Evolutionary conservation across 2,329 filamentous ascomycete species (phyloP), one percentile per base, ranked within the genome.

Genomic region (Fusarium clavum): DNA sequence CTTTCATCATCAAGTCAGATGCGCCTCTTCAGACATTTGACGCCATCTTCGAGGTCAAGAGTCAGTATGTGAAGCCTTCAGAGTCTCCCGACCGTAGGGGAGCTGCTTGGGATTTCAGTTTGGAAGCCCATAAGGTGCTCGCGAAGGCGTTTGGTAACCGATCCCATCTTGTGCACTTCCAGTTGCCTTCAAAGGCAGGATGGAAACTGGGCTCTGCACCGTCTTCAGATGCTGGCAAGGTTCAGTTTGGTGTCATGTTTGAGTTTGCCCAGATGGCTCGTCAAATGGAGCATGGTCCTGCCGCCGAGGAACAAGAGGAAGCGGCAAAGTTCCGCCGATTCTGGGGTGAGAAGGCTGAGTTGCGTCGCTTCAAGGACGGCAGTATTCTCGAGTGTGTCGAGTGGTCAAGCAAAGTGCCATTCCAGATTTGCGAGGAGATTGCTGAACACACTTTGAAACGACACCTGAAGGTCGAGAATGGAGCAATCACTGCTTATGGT

Each of bases 321-420:
- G 92, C 94, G 25, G 89, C 90, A 12, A 86, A 86, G 32, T 99
- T 98, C 79, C 92, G 93, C 38, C 88, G 91, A 34, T 98, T 99
- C 78, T 99, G 97, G 96, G 96, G 95, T 9, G 91, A 95, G 12
- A 97, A 96, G 78, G 89, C 96, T 2, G 96, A 99, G 79, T 85
- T 99, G 47, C 89, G 96, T 70, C 92, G 96, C 22, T 99, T 99
- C 84, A 97, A 94, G 75, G 94, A 98, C 76, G 96, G 96, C 24
- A 95, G 91, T 73, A 98, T 99, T 71, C 86, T 94, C 11, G 97
- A 99, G 79, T 97, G 93, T 75, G 84, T 98, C 30, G 91, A 97
- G 22, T 99, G 96, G 96, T 85, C 85, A 4, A 87, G 90, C 70
- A 85, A 87, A 57, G 83, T 87, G 3, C 83, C 89, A 3, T 83